Evolutionary conservation across 345 rosid genomes (phyloP).

Genomic region (Moricandia moricandioides): DNA sequence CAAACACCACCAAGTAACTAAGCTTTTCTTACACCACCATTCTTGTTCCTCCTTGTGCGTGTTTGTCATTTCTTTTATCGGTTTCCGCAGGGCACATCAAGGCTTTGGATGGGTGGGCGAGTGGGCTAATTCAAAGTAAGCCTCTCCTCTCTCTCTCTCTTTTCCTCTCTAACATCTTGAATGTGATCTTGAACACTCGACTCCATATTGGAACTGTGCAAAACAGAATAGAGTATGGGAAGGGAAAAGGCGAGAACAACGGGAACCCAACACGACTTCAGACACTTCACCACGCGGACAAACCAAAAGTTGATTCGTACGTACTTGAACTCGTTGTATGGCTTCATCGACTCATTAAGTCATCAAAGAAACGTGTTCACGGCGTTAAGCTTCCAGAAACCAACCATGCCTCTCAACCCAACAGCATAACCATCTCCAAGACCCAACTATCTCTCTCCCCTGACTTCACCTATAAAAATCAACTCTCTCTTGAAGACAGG

Average conservation of each 20-base stretch:
- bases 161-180: background rate
- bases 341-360: slow-evolving; percentile 70
- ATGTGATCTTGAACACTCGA: background rate
- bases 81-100: slow-evolving; percentile 69
- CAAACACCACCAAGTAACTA: slow-evolving; percentile 73
- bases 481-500: slow-evolving; percentile 65
- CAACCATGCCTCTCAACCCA: slow-evolving; percentile 38
- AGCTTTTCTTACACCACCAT: slow-evolving; percentile 17
- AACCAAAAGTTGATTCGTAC: slow-evolving; percentile 53
- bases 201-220: background rate
- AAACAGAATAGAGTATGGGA: slow-evolving; percentile 37
- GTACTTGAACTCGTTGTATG: slow-evolving; percentile 73
- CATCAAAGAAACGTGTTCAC: slow-evolving; percentile 49
- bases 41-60: background rate
- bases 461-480: slow-evolving; percentile 30
- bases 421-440: slow-evolving; percentile 26
- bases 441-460: slow-evolving; percentile 41
- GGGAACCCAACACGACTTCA: slow-evolving; percentile 62
- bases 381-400: slow-evolving; percentile 37
- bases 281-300: slow-evolving; percentile 80
- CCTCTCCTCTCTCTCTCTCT: slow-evolving; percentile 22
- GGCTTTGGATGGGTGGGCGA: slow-evolving; percentile 99
- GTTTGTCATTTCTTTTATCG: slow-evolving; percentile 11
- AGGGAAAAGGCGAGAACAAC: slow-evolving; percentile 29
- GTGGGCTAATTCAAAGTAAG: slow-evolving; percentile 90